A percentile compares a stretch with the other conserved stretches of the same genome.
These are phyloP conservation scores for Rhodotorula paludigena DNA, from an alignment of 768 basidiomycete genomes.

Conservation along the genomic window DNA sequence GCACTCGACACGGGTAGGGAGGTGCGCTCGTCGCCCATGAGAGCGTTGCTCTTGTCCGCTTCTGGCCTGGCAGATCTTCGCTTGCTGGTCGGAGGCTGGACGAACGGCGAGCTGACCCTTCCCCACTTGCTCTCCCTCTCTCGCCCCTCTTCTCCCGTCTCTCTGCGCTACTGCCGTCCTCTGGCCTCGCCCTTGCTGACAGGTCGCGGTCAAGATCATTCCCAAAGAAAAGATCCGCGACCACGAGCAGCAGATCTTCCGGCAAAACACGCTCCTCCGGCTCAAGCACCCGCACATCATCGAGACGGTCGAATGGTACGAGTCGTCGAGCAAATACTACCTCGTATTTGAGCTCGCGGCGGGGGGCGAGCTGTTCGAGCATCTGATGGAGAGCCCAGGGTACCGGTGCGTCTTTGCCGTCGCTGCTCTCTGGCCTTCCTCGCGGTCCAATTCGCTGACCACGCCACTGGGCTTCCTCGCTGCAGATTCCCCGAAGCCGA, in stretches of 20 bases:
- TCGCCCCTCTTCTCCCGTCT: background rate
- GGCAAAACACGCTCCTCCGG: slow-evolving; percentile 26
- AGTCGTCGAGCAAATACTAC: slow-evolving; percentile 51
- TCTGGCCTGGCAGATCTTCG: no score
- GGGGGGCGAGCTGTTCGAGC: slow-evolving; percentile 94
- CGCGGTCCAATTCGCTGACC: slow-evolving; percentile 55
- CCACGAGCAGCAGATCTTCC: slow-evolving; percentile 23
- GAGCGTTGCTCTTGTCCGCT: no score
- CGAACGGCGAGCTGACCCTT: background rate
- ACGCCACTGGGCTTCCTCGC: slow-evolving; percentile 49
- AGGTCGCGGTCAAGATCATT: slow-evolving; percentile 39
- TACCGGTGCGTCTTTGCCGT: slow-evolving; percentile 44
- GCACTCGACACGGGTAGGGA: slow-evolving; percentile 15
- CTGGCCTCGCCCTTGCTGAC: background rate
- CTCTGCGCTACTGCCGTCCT: no score
- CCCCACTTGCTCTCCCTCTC: background rate
- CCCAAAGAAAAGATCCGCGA: slow-evolving; percentile 19
- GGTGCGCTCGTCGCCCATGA: background rate
- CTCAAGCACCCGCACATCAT: slow-evolving; percentile 31
- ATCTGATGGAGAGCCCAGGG: slow-evolving; percentile 61
- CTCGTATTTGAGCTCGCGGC: slow-evolving; percentile 97
- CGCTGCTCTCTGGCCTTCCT: slow-evolving; percentile 62
- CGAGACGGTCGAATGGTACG: slow-evolving; percentile 31
- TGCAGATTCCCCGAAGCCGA: slow-evolving; percentile 32
- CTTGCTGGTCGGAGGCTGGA: no score